Evolutionary conservation across 129 eudicot species (phyloP).

Genomic region (Flaveria brownii): DNA sequence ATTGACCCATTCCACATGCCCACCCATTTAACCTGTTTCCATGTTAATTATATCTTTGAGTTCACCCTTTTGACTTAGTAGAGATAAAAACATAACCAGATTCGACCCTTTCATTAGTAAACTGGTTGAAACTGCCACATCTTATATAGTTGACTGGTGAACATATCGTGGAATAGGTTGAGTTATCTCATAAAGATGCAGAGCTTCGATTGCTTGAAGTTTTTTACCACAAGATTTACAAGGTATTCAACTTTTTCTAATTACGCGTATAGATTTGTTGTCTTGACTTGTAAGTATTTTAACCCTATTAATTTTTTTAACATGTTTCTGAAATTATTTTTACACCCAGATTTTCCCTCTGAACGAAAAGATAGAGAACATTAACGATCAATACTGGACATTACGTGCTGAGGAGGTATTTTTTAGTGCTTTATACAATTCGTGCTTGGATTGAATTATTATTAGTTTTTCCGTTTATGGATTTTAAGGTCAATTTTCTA

Average conservation of each 20-base stretch:
- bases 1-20: neutral
- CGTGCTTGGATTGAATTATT: neutral
- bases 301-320: neutral
- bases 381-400: constrained; percentile 90
- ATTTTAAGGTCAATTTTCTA: constrained; percentile 6
- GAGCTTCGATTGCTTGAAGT: constrained; percentile 86
- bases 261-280: neutral
- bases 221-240: constrained; percentile 89
- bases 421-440: neutral
- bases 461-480: neutral
- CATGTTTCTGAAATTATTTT: constrained; percentile 1
- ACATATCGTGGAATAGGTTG: constrained; percentile 53
- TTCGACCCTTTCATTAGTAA: neutral
- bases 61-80: neutral
- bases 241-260: constrained; percentile 44
- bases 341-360: constrained; percentile 70
- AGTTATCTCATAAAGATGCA: constrained; percentile 74
- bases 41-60: neutral
- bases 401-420: constrained; percentile 94
- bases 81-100: neutral
- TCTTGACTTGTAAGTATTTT: neutral
- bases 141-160: constrained; percentile 5
- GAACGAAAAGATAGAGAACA: constrained; percentile 76
- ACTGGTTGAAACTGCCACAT: constrained; percentile 1
- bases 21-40: neutral